Conservation (phyloP, 2,329 filamentous ascomycete genomes). For the Fusarium sp. region DNA sequence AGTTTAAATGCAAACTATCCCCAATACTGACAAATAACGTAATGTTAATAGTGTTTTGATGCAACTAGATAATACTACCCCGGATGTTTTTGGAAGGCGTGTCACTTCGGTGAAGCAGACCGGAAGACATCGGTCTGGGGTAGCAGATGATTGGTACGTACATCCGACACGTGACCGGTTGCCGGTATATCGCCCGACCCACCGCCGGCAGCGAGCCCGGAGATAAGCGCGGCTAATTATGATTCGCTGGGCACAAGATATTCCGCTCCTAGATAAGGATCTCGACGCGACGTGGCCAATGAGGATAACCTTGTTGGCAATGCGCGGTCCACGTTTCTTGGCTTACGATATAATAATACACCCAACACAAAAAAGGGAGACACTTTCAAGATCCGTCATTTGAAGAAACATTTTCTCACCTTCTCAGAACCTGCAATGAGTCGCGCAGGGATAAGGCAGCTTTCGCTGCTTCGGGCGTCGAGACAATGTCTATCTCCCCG, state of each 20-base stretch:
- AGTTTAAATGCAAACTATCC: neutral
- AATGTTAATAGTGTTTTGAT: constrained; percentile 10
- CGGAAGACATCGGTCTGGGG: constrained; percentile 28
- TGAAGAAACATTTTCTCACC: neutral
- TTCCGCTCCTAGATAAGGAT: constrained; percentile 20
- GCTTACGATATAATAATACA: constrained; percentile 16
- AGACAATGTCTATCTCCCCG: constrained; percentile 22
- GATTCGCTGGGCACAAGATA: constrained; percentile 21
- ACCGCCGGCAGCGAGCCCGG: constrained; percentile 19
- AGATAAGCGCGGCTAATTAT: rapidly evolving
- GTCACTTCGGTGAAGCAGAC: constrained; percentile 4
- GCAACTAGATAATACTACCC: constrained; percentile 17
- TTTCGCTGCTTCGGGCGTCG: constrained; percentile 30
- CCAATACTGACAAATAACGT: constrained; percentile 7
- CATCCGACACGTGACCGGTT: constrained; percentile 30
- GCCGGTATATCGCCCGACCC: constrained; percentile 19
- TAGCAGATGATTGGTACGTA: neutral
- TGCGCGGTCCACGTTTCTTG: constrained; percentile 3
- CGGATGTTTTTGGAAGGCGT: constrained; percentile 30
- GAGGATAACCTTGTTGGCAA: constrained; percentile 16
- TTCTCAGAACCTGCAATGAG: constrained; percentile 10
- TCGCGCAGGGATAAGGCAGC: constrained; percentile 29
- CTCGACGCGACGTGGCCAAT: constrained; percentile 12
- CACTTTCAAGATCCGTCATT: neutral
- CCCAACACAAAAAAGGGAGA: neutral